Base-by-base conservation (phyloP, 164 flowering plant genomes). In the Liquidambar formosana region DNA sequence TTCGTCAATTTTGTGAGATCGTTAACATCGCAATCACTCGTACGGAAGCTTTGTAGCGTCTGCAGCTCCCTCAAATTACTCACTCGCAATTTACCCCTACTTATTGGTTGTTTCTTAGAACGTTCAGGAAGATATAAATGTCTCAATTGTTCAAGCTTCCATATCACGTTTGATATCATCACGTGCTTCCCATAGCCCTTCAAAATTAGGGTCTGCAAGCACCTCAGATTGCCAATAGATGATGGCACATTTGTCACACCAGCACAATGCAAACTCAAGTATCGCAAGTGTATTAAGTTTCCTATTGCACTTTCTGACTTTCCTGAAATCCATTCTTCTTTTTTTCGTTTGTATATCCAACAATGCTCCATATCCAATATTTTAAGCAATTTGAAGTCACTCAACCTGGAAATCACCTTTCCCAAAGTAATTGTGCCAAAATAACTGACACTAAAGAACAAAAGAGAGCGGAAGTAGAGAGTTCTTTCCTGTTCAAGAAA, bases 101-200 rank as follows among this genome's bases (percentile, higher is more conserved):
- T 44, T 13, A 46, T 2, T 13, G 0, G 4, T 27, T n/a, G 15
- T 19, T 9, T 19, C n/a, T n/a, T n/a, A n/a, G n/a, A n/a, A n/a
- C n/a, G n/a, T 1, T n/a, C n/a, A 0, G 66, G 61, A 26, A 54
- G 45, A 28, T 12, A 48, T 1, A 81, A 16, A 58, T 74, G 64
- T 19, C 78, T 61, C 38, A 78, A 8, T 9, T 57, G 51, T 22
- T 57, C 8, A 78, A 81, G 38, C 52, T 47, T 74, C 73, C 64
- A 69, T 33, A 79, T 63, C 1, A 21, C 66, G n/a, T 72, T 16
- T 0, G 69, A 72, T 4, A 67, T 28, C 11, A 18, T 54, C 2
- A 43, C n/a, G n/a, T n/a, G n/a, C n/a, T n/a, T 27, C 33, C 48
- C 26, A n/a, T 21, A 16, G 12, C 61, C 45, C n/a, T 41, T 12